Evolutionary conservation across 2,329 filamentous ascomycete genomes (phyloP).

Genomic region (Sordariomycetes sp.): DNA sequence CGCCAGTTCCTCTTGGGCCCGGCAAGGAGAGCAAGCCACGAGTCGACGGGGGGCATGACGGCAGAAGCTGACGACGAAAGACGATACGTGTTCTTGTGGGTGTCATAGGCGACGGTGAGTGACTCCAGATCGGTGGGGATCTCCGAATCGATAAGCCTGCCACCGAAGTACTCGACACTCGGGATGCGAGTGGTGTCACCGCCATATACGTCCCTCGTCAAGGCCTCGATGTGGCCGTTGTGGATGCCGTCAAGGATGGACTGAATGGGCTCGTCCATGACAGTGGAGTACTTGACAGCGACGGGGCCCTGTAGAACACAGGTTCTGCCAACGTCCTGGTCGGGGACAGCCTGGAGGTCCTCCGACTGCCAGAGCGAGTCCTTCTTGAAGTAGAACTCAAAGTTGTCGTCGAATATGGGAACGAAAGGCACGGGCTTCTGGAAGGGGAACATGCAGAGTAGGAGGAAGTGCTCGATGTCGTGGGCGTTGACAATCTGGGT

Average conservation of each 20-base stretch:
- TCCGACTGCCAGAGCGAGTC: slow-evolving; percentile 99
- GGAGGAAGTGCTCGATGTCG: slow-evolving; percentile 92
- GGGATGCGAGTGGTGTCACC: slow-evolving; percentile 67
- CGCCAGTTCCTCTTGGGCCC: slow-evolving; percentile 84
- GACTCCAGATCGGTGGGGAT: slow-evolving; percentile 74
- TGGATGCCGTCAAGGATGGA: slow-evolving; percentile 90
- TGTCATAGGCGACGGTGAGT: slow-evolving; percentile 70
- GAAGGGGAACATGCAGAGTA: slow-evolving; percentile 80
- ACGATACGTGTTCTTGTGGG: slow-evolving; percentile 71
- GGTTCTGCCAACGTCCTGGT: slow-evolving; percentile 88
- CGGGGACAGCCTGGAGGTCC: slow-evolving; percentile 90
- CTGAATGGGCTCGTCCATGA: slow-evolving; percentile 88
- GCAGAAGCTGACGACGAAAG: slow-evolving; percentile 66
- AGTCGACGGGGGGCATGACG: slow-evolving; percentile 65
- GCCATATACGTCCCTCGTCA: slow-evolving; percentile 72
- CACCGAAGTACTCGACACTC: slow-evolving; percentile 88
- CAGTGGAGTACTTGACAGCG: slow-evolving; percentile 79
- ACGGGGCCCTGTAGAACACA: slow-evolving; percentile 95
- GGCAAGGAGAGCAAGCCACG: slow-evolving; percentile 82
- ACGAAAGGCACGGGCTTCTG: slow-evolving; percentile 98
- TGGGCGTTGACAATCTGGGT: slow-evolving; percentile 94
- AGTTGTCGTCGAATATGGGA: slow-evolving; percentile 88
- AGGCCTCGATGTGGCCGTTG: slow-evolving; percentile 68
- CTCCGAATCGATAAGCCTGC: slow-evolving; percentile 64
- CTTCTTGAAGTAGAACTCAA: slow-evolving; percentile 99